Evolutionary conservation across 768 basidiomycete species (phyloP).

Genomic region (Jaapia argillacea): DNA sequence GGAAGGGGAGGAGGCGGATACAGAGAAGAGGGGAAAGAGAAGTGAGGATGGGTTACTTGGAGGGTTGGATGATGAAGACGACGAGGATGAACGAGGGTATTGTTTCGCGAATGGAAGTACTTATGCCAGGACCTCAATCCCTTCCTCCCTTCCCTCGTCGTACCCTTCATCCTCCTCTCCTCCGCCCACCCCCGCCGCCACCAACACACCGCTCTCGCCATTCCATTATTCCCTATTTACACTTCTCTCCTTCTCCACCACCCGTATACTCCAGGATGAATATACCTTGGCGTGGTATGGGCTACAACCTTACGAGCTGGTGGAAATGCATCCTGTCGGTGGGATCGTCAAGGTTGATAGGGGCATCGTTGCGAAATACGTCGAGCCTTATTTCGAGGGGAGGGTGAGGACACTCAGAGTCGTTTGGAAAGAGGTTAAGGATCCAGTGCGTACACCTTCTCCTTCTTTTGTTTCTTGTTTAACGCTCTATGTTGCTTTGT

Average conservation of each 20-base stretch:
- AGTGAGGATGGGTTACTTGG: neutral
- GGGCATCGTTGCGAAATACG: conserved; percentile 29
- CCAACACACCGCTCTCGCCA: neutral
- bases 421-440: conserved; percentile 17
- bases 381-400: conserved; percentile 51
- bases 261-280: conserved; percentile 62
- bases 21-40: no score
- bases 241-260: conserved; percentile 58
- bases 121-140: conserved; percentile 3
- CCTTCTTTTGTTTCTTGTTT: no score
- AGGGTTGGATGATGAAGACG: conserved; percentile 20
- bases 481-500: no score
- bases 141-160: conserved; percentile 5
- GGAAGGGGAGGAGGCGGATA: no score
- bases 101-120: conserved; percentile 7
- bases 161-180: neutral
- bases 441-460: no score
- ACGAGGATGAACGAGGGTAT: conserved; percentile 17
- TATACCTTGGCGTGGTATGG: conserved; percentile 47
- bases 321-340: conserved; percentile 51
- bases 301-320: conserved; percentile 50
- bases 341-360: conserved; percentile 34
- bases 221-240: conserved; percentile 27
- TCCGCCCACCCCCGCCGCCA: neutral
- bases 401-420: conserved; percentile 41